Evolutionary conservation across 1,139 yeast species (phyloP), one percentile per base, ranked within the genome.

Genomic region (Arxiozyma slooffiae): DNA sequence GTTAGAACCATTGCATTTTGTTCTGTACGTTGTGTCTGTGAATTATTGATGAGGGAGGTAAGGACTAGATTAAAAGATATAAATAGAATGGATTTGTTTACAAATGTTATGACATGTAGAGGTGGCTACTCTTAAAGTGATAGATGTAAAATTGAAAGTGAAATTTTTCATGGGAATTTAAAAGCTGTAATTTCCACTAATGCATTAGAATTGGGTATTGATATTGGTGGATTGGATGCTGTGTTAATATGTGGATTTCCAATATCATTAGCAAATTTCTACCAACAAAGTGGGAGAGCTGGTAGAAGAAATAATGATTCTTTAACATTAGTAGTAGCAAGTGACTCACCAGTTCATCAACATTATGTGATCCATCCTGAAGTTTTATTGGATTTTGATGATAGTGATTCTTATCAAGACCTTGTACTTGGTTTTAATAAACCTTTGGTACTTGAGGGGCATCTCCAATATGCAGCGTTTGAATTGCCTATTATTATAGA

Each of bases 261-360:
- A 0, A 71, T 80, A 41, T 85, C 95, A 54, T 77, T 89, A 53
- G 83, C 94, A 55, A 88, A 88, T 55, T 77, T 92, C 61, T 88
- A 92, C 58, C 99, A 92, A 66, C 98, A 92, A 62, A 84, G 94
- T 71, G 99, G 98, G 38, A 76, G 98, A 59, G 97, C 96, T 0
- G 98, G 98, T 16, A 73, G 97, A 64, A 79, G 96, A 52, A 77
- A 78, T 47, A 76, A 75, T 48, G 83, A 82, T 52, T 84, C 97
- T 17, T 67, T 92, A 61, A 92, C 96, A 0, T 69, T 92, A 5
- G 80, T 85, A 51, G 86, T 94, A 16, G 94, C 92, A 0, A 86
- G 95, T 24, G 81, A 82, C 16, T 83, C 84, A 8, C 96, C 97
- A 0, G 78, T 88, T 1, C 96, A 92, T 66, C 95, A 88, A 61